These are phyloP conservation scores for Ophiostoma tasmaniense DNA, from an alignment of 2,329 filamentous ascomycete genomes.

Conservation along the genomic window DNA sequence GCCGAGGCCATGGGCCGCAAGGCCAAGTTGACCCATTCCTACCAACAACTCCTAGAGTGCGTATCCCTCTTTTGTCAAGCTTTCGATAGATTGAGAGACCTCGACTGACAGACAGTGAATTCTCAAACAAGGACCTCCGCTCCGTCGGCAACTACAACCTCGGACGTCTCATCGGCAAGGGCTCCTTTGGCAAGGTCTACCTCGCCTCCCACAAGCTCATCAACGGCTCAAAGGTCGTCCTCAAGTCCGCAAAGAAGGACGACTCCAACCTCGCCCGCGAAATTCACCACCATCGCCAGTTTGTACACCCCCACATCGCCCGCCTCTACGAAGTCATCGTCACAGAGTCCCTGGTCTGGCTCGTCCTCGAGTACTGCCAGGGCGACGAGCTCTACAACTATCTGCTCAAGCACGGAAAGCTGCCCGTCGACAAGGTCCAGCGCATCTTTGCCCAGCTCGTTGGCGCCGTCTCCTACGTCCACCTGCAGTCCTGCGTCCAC, in stretches of 20 bases:
- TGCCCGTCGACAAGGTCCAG: constrained; percentile 80
- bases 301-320: constrained; percentile 94
- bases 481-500: constrained; percentile 90
- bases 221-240: constrained; percentile 97
- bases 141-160: constrained; percentile 92
- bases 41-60: constrained; percentile 91
- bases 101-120: constrained; percentile 57
- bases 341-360: constrained; percentile 88
- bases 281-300: constrained; percentile 97
- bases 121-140: constrained; percentile 81
- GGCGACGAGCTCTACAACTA: constrained; percentile 98
- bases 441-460: constrained; percentile 94
- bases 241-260: constrained; percentile 95
- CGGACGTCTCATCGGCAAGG: constrained; percentile 88
- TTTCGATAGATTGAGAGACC: not conserved
- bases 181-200: constrained; percentile 97
- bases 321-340: constrained; percentile 97
- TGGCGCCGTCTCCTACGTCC: constrained; percentile 89
- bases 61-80: constrained; percentile 27
- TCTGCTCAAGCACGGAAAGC: constrained; percentile 74
- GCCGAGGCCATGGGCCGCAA: constrained; percentile 61
- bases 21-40: constrained; percentile 85
- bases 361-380: constrained; percentile 92
- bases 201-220: constrained; percentile 93
- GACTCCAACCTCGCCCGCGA: constrained; percentile 93